Evolutionary conservation across 2,329 filamentous ascomycete genomes (phyloP).

Genomic region (Calonectria hawksworthii): DNA sequence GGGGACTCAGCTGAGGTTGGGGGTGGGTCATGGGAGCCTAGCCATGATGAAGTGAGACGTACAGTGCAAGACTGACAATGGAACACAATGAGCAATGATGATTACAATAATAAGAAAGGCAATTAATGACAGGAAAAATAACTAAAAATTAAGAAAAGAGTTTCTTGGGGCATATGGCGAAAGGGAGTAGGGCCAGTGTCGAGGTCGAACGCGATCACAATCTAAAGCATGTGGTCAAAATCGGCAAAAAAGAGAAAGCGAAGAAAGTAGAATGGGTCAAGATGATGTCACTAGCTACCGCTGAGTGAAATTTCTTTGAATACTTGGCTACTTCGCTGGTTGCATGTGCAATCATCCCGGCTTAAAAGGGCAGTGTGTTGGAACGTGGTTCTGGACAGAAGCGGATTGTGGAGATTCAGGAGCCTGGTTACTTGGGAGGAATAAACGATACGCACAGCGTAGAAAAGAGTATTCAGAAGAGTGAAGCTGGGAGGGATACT

Average conservation of each 20-base stretch:
- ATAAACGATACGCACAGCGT: not conserved
- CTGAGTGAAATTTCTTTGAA: not conserved
- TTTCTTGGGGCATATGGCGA: not conserved
- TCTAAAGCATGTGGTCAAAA: not conserved
- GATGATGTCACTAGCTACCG: not conserved
- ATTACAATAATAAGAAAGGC: not conserved
- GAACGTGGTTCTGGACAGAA: not conserved
- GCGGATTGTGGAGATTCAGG: not conserved
- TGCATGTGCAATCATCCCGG: not conserved
- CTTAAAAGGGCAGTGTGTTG: not conserved
- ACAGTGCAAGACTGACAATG: not conserved
- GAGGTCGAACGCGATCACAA: not conserved
- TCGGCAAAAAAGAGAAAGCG: constrained; percentile 6
- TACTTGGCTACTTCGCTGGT: not conserved
- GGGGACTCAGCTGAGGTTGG: not conserved
- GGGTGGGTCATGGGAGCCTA: not conserved
- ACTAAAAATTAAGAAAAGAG: not conserved
- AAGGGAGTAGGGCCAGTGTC: not conserved
- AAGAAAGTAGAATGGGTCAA: not conserved
- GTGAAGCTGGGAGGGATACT: not conserved
- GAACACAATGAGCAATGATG: not conserved
- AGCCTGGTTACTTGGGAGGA: not conserved
- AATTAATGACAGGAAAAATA: not conserved
- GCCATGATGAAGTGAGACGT: not conserved
- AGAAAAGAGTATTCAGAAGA: not conserved